phyloP scores from a whole-genome alignment of 169 alveolate species.

The Plasmodium vinckei region DNA sequence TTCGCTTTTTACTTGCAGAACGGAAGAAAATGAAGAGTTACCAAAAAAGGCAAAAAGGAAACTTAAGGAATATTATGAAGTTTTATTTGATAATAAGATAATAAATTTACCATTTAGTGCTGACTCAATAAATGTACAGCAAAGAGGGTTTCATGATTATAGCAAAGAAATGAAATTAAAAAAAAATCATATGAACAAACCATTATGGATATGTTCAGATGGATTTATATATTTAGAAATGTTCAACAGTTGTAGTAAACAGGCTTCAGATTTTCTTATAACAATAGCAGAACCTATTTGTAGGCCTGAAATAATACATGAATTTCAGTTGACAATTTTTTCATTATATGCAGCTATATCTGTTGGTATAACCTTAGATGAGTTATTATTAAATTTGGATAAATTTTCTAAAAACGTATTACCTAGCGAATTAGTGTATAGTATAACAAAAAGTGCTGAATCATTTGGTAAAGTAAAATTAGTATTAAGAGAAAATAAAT shows the following conservation, averaged over 20 bases:
- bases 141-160: slow-evolving; percentile 88
- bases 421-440: slow-evolving; percentile 88
- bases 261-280: slow-evolving; percentile 96
- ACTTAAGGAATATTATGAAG: slow-evolving; percentile 61
- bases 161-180: slow-evolving; percentile 84
- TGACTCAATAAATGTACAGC: slow-evolving; percentile 85
- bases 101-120: slow-evolving; percentile 85
- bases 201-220: slow-evolving; percentile 93
- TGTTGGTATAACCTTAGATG: slow-evolving; percentile 95
- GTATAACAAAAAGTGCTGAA: slow-evolving; percentile 89
- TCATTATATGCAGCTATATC: slow-evolving; percentile 98
- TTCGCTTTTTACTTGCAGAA: background rate
- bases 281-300: slow-evolving; percentile 99
- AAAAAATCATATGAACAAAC: slow-evolving; percentile 87
- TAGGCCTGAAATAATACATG: slow-evolving; percentile 97
- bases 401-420: slow-evolving; percentile 92
- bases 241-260: slow-evolving; percentile 87
- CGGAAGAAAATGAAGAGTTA: slow-evolving; percentile 20
- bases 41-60: slow-evolving; percentile 36
- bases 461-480: slow-evolving; percentile 95
- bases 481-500: slow-evolving; percentile 93
- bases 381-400: slow-evolving; percentile 91
- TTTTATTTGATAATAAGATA: slow-evolving; percentile 68
- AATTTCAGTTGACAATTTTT: slow-evolving; percentile 92
- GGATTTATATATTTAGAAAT: slow-evolving; percentile 89